These are phyloP conservation scores for Aspergillus puulaauensis DNA, from an alignment of 2,329 filamentous ascomycete genomes.

Conservation along the genomic window DNA sequence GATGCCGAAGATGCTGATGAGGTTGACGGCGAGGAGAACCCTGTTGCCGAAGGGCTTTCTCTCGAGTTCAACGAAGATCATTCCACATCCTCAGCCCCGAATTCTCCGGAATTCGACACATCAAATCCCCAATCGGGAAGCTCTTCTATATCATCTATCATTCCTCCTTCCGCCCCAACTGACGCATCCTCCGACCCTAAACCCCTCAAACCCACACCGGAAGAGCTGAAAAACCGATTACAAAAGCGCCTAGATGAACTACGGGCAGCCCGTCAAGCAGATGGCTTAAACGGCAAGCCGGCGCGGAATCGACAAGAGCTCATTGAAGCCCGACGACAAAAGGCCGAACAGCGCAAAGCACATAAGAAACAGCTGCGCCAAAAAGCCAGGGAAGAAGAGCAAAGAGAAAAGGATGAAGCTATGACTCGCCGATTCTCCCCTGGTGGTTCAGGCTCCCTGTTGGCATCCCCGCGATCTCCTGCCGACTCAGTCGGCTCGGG, in stretches of 20 bases:
- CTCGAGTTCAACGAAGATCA: conserved; percentile 47
- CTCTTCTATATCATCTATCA: conserved; percentile 69
- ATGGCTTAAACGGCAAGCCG: conserved; percentile 75
- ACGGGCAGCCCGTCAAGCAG: conserved; percentile 81
- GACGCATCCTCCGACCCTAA: conserved; percentile 50
- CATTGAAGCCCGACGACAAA: conserved; percentile 82
- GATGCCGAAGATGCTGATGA: conserved; percentile 26
- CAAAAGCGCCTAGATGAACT: conserved; percentile 81
- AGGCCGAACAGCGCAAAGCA: conserved; percentile 80
- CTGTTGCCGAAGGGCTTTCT: conserved; percentile 50
- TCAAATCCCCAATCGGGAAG: conserved; percentile 52
- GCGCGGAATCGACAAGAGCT: conserved; percentile 87
- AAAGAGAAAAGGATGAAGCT: conserved; percentile 58
- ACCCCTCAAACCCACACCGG: conserved; percentile 67
- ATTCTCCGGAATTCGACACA: conserved; percentile 58
- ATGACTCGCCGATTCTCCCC: conserved; percentile 56
- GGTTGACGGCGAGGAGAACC: conserved; percentile 34
- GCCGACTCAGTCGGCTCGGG: conserved; percentile 41
- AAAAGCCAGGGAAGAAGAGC: conserved; percentile 77
- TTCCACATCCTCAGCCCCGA: conserved; percentile 47
- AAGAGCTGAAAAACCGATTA: conserved; percentile 74
- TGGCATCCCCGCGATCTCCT: conserved; percentile 55
- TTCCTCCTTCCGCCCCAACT: conserved; percentile 40
- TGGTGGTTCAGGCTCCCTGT: conserved; percentile 59
- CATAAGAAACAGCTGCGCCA: conserved; percentile 84